Base-by-base conservation (phyloP, 371 early-diverging fungal species). In the Rhizopus delemar region DNA sequence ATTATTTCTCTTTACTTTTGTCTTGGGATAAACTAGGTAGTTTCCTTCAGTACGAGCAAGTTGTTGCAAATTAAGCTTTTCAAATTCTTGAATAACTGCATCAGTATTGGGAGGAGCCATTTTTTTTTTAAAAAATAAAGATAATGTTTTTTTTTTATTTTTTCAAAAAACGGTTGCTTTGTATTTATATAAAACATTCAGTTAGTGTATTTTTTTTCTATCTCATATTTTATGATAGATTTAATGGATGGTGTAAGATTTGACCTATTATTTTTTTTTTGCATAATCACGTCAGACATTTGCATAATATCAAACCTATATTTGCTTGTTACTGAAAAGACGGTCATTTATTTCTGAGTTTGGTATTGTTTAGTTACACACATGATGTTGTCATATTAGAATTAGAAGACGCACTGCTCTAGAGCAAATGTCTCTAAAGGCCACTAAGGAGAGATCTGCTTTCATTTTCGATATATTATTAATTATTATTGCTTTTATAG, bases 21-120 rank as follows among this genome's bases (percentile, higher is more conserved):
- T 71, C 8, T 75, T 68, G 4, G 75, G 75, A 29, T 66, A 75
- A 16, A 73, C 75, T 13, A 75, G 16, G 41, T 78, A 78, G 12
- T 63, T 48, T 31, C 78, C 78, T 39, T 70, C 67, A 9, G 66
- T 59, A 46, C 74, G 78, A 33, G 74, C 78, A 8, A 75, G 51
- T 31, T 68, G 41, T 41, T 65, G 68, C 11, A 78, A 56, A 22
- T 75, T 65, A n/a, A 78, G 57, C 41, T 73, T 70, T 56, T 72
- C 71, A 29, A 70, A 38, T 56, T 70, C 70, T 62, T 72, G 65
- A 9, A 69, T 60, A 36, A 71, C 29, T 36, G 48, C 49, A 32
- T 65, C 72, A 41, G 69, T 63, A 28, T 66, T 57, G 28, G 67
- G 64, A 61, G 68, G 65, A 32, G 69, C 48, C 66, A 65, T 69